Conservation (phyloP, 768 basidiomycete genomes). For the Gloeopeniophorella convolvens region DNA sequence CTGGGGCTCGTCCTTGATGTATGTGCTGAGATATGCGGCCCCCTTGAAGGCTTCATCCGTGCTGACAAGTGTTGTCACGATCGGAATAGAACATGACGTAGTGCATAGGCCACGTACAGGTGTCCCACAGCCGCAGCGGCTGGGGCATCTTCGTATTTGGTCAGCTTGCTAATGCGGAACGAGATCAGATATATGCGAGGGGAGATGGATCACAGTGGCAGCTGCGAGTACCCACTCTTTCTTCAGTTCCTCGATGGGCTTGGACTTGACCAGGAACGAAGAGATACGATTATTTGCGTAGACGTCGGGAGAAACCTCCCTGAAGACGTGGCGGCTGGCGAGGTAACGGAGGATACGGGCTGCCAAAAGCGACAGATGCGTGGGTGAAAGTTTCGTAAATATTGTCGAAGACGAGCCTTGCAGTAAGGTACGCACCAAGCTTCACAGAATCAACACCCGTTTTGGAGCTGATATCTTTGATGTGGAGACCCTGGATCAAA, state of each 20-base stretch:
- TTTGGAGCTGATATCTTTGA: constrained; percentile 7
- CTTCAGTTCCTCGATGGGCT: constrained; percentile 21
- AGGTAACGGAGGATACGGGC: constrained; percentile 35
- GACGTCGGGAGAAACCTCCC: constrained; percentile 31
- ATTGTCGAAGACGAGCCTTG: background rate
- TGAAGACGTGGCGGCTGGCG: constrained; percentile 35
- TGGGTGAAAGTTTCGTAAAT: no score
- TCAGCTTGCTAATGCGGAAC: background rate
- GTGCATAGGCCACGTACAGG: constrained; percentile 11
- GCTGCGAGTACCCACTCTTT: background rate
- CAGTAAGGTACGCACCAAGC: no score
- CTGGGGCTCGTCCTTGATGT: background rate
- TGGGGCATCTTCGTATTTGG: constrained; percentile 18
- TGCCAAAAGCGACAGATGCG: no score
- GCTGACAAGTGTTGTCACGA: constrained; percentile 1
- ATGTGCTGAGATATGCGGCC: background rate
- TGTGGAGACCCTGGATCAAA: constrained; percentile 9
- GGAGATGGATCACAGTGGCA: no score
- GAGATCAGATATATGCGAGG: no score
- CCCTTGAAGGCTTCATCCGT: constrained; percentile 8
- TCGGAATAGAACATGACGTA: no score
- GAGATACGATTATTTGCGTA: constrained; percentile 37
- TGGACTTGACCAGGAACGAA: constrained; percentile 29
- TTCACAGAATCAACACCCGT: background rate
- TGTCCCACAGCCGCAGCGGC: constrained; percentile 21